Percentiles rank a stretch among this genome's conserved stretches.
Evolutionary conservation across 805 yeast genomes (phyloP).

Genomic region (Huiozyma sinensis): DNA sequence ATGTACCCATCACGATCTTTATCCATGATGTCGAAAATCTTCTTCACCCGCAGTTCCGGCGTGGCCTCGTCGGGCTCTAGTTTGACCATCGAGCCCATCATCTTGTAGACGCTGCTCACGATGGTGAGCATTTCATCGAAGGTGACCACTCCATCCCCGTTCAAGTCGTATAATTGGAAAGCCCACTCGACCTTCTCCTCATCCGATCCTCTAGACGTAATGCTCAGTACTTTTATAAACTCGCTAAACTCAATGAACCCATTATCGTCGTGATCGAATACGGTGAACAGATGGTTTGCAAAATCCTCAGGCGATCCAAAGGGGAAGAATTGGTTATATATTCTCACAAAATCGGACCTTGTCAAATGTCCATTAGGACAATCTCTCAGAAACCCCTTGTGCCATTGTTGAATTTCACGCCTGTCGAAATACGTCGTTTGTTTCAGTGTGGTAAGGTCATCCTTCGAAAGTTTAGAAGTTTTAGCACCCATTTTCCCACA

Average conservation of each 20-base stretch:
- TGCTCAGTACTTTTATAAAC: constrained; percentile 76
- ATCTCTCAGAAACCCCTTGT: constrained; percentile 88
- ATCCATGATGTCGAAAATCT: constrained; percentile 66
- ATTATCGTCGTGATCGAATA: constrained; percentile 71
- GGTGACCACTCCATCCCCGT: constrained; percentile 63
- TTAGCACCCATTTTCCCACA: constrained; percentile 71
- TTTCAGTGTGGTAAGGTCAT: constrained; percentile 73
- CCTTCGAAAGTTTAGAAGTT: constrained; percentile 83
- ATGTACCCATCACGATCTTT: constrained; percentile 61
- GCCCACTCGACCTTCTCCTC: constrained; percentile 88
- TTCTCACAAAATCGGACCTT: constrained; percentile 78
- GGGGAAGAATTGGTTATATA: constrained; percentile 94
- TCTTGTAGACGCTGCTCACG: constrained; percentile 75
- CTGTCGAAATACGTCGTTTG: constrained; percentile 86
- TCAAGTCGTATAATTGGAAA: constrained; percentile 75
- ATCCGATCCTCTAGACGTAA: constrained; percentile 74
- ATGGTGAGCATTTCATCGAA: constrained; percentile 73
- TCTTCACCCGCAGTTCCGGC: constrained; percentile 77
- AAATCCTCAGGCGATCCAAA: constrained; percentile 94
- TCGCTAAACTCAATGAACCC: constrained; percentile 87
- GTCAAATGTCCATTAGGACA: constrained; percentile 86
- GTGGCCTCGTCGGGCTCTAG: constrained; percentile 83
- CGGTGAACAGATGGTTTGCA: constrained; percentile 78
- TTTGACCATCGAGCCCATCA: constrained; percentile 92
- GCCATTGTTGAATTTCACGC: constrained; percentile 96